Conservation (phyloP, 257 asterid species). For the Jaltomata sinuosa region DNA sequence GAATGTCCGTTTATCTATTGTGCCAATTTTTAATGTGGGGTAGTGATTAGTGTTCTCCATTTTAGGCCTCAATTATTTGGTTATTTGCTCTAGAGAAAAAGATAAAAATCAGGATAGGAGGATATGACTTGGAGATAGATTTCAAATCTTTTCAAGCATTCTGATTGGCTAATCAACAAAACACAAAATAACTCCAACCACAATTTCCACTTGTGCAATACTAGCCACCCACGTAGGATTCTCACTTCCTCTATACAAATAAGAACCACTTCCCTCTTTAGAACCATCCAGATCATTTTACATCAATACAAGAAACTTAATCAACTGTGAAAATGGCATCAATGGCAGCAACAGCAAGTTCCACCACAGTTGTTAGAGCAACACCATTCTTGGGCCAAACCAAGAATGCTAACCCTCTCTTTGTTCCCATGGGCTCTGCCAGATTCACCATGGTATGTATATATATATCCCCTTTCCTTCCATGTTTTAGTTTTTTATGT, state of each 20-base stretch:
- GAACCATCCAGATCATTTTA: neutral
- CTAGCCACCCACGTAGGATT: slow-evolving; percentile 29
- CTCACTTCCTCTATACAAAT: slow-evolving; percentile 2
- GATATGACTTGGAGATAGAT: slow-evolving; percentile 36
- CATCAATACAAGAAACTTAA: too few species aligned
- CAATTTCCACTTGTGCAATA: slow-evolving; percentile 29
- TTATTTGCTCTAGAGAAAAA: neutral
- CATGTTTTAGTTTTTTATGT: neutral
- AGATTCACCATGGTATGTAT: slow-evolving; percentile 50
- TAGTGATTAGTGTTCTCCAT: neutral
- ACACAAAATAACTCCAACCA: slow-evolving; percentile 27
- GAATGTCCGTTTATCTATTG: too few species aligned
- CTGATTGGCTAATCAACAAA: slow-evolving; percentile 32
- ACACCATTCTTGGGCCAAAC: slow-evolving; percentile 72
- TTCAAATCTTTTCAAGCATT: slow-evolving; percentile 22
- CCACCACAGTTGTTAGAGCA: slow-evolving; percentile 48
- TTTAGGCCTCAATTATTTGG: neutral
- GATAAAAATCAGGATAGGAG: slow-evolving; percentile 24
- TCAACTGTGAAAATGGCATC: slow-evolving; percentile 28
- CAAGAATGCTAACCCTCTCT: slow-evolving; percentile 49
- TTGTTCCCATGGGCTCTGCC: slow-evolving; percentile 46
- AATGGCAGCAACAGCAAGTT: slow-evolving; percentile 56
- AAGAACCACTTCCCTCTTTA: neutral
- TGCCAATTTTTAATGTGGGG: neutral
- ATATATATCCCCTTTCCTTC: neutral